phyloP scores from a whole-genome alignment of 2,329 filamentous ascomycete genomes.

The Ustilaginoidea virens region DNA sequence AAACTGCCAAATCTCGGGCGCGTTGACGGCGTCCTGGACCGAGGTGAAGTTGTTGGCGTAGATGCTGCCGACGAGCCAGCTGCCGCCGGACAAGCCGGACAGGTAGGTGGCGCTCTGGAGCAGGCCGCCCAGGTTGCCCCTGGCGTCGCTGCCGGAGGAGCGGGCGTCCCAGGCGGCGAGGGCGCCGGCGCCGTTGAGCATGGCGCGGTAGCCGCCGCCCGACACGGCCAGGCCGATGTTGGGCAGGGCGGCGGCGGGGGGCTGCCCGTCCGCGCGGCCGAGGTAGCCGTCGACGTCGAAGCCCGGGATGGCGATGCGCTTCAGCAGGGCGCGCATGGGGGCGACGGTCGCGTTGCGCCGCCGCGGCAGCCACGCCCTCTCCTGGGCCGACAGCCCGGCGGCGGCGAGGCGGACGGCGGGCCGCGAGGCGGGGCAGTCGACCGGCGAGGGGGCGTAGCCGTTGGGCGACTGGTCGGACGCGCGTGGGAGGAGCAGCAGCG shows the following conservation, averaged over 20 bases:
- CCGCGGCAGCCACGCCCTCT: constrained; percentile 57
- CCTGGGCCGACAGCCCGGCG: constrained; percentile 44
- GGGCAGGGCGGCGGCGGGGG: constrained; percentile 24
- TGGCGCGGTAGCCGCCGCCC: constrained; percentile 75
- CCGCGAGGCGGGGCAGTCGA: constrained; percentile 52
- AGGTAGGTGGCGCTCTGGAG: constrained; percentile 72
- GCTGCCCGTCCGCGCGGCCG: constrained; percentile 14
- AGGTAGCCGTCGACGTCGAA: constrained; percentile 70
- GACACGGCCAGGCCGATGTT: constrained; percentile 63
- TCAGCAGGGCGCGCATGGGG: constrained; percentile 61
- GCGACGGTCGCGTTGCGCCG: constrained; percentile 59
- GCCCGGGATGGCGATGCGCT: constrained; percentile 54
- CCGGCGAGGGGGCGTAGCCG: constrained; percentile 54
- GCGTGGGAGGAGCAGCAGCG: no score
- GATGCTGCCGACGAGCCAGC: constrained; percentile 73
- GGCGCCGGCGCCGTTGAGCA: constrained; percentile 70
- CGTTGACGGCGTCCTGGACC: constrained; percentile 22
- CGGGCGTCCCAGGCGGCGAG: constrained; percentile 66
- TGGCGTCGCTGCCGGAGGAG: constrained; percentile 28
- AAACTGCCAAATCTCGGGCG: constrained; percentile 24
- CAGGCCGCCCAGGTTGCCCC: constrained; percentile 63
- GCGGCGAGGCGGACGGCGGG: constrained; percentile 58
- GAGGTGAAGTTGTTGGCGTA: constrained; percentile 74
- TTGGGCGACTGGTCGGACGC: constrained; percentile 18
- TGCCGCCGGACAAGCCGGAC: constrained; percentile 65